Evolutionary conservation across 2,329 filamentous ascomycete genomes (phyloP).

Genomic region (Trichoderma aggressivum): DNA sequence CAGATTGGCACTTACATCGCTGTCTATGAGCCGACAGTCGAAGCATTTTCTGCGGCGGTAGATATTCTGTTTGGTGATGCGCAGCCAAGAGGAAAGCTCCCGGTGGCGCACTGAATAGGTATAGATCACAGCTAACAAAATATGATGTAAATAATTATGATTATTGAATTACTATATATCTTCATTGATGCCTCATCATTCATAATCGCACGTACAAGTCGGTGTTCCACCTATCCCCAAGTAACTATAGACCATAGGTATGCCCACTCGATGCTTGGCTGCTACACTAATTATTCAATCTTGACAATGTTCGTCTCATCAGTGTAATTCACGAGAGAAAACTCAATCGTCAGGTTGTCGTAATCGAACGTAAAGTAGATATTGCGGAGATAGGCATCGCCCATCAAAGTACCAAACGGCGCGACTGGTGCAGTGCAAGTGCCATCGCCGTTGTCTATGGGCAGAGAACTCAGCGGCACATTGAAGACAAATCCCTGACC

Average conservation of each 20-base stretch:
- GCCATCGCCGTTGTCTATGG: not conserved
- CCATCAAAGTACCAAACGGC: not conserved
- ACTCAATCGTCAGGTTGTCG: constrained; percentile 18
- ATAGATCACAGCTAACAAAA: not conserved
- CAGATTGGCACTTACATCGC: constrained; percentile 25
- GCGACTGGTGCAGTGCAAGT: constrained; percentile 13
- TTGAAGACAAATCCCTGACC: constrained; percentile 3
- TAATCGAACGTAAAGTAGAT: constrained; percentile 21
- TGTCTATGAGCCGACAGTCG: constrained; percentile 28
- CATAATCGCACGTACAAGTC: not conserved
- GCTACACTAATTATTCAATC: not conserved
- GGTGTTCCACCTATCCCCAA: too few species aligned
- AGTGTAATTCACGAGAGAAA: constrained; percentile 19
- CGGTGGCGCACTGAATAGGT: constrained; percentile 12
- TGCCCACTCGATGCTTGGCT: not conserved
- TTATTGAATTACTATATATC: not conserved
- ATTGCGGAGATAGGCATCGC: constrained; percentile 16
- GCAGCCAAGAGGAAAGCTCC: constrained; percentile 21
- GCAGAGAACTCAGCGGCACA: constrained; percentile 14
- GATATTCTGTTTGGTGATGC: constrained; percentile 24
- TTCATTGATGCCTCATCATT: not conserved
- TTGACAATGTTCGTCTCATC: constrained; percentile 16
- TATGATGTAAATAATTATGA: not conserved
- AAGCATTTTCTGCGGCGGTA: constrained; percentile 24
- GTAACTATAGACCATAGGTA: too few species aligned